Evolutionary conservation across 257 asterid species (phyloP).

Genomic region (Ilex aquifolium): DNA sequence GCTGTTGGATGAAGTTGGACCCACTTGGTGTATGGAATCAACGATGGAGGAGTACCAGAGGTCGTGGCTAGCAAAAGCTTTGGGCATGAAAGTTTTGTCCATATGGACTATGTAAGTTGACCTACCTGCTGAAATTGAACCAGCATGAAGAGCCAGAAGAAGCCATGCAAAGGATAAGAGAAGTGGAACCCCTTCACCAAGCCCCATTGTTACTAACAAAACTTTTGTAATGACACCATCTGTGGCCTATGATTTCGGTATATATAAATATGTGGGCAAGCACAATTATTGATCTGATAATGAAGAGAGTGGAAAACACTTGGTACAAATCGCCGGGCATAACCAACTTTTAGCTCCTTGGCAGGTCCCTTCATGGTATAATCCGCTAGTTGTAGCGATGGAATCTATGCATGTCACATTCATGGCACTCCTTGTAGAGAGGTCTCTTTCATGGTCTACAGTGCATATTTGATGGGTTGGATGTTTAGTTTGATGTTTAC

Average conservation of each 20-base stretch:
- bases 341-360: too few species aligned
- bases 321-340: too few species aligned
- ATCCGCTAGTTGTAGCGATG: too few species aligned
- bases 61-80: slow-evolving; percentile 13
- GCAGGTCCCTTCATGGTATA: too few species aligned
- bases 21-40: slow-evolving; percentile 17
- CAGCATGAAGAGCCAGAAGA: neutral
- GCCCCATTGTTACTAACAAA: neutral
- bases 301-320: neutral
- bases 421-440: too few species aligned
- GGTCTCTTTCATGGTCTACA: too few species aligned
- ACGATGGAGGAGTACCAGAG: slow-evolving; percentile 29
- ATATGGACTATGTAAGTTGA: slow-evolving; percentile 35
- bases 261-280: neutral
- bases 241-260: neutral
- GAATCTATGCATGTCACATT: too few species aligned
- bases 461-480: too few species aligned
- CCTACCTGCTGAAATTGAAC: slow-evolving; percentile 13
- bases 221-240: neutral
- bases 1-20: neutral
- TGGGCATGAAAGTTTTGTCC: slow-evolving; percentile 43
- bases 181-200: slow-evolving; percentile 3
- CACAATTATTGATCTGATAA: neutral
- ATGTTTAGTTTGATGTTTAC: too few species aligned
- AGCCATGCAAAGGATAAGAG: slow-evolving; percentile 6